Evolutionary conservation across 192 early-diverging fungal species (phyloP), one percentile per base, ranked within the genome.

Genomic region (Rhizoclosmatium sp.): DNA sequence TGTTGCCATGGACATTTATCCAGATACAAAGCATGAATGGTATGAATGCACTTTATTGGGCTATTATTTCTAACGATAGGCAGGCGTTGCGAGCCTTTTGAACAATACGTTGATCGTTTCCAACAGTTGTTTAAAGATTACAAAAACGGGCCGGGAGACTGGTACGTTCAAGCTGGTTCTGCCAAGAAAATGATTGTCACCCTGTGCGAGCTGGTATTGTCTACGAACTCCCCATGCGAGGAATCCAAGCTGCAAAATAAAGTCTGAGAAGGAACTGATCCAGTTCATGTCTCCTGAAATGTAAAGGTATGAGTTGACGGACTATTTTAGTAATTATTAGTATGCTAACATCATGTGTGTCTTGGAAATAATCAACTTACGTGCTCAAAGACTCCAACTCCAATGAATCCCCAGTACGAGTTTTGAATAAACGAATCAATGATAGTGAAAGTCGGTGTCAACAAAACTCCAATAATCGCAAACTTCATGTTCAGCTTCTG

Each of bases 371-470:
- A 31, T 0, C 31, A 31, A 31, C 31, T 31, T 31, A 31, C 31
- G 31, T 31, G 31, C 21, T 68, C 45, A 23, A 46, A 71, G 40
- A 58, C 23, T 56, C 70, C 70, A 2, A 71, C 70, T 10, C 70
- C 70, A 40, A 71, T 71, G 7, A 39, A 58, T 10, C 7, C 70
- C 70, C 70, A 71, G 70, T 71, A 71, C 14, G 49, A 58, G 70
- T 71, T 71, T 56, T 71, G 70, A 21, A 71, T n/a, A 58, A 71
- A 71, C 39, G 39, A 51, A 40, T 71, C 70, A 71, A 71, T 59
- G 16, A 71, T 9, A 40, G 16, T 14, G 56, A 71, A 71, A 21
- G 19, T 40, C 2, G 70, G 70, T 1, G 70, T 58, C n/a, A 71
- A 40, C 45, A 49, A 41, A 14, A 71, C 47, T 49, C 70, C 70